phyloP scores from a whole-genome alignment of 768 basidiomycete genomes.

The Phanerodontia chrysosporium region DNA sequence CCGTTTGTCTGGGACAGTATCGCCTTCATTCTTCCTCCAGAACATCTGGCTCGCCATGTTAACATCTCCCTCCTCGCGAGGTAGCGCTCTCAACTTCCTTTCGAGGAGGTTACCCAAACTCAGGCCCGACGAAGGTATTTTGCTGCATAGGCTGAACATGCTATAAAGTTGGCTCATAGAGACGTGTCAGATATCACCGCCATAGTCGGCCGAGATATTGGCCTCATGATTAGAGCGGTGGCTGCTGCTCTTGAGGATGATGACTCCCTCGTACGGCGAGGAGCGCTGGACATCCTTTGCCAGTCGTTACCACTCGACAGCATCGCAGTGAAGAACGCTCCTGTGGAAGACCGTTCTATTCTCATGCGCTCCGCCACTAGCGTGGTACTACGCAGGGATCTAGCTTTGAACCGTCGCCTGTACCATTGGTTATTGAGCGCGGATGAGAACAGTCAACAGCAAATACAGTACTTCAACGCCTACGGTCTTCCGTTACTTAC shows the following conservation, averaged over 20 bases:
- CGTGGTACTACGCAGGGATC: constrained; percentile 88
- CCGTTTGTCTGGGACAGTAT: constrained; percentile 76
- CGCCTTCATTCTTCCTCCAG: constrained; percentile 89
- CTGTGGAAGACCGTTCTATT: constrained; percentile 69
- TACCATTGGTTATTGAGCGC: constrained; percentile 92
- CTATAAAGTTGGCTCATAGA: constrained; percentile 3
- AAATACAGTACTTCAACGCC: constrained; percentile 63
- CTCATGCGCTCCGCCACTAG: constrained; percentile 83
- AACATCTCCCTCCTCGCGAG: constrained; percentile 80
- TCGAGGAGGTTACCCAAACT: constrained; percentile 72
- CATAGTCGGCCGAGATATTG: constrained; percentile 82
- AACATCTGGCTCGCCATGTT: constrained; percentile 94
- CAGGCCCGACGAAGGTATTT: constrained; percentile 68
- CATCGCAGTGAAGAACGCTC: constrained; percentile 61
- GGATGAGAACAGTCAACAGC: constrained; percentile 71
- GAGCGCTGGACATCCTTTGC: constrained; percentile 78
- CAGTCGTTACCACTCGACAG: constrained; percentile 76
- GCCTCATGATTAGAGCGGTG: constrained; percentile 92
- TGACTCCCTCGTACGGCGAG: constrained; percentile 84
- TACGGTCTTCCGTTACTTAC: constrained; percentile 72
- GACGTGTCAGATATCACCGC: constrained; percentile 50
- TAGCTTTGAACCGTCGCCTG: constrained; percentile 87
- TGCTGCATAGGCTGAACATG: neutral
- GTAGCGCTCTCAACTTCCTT: constrained; percentile 85
- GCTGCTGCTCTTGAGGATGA: constrained; percentile 90